Base-by-base conservation (phyloP, 352 stramenopile species). In the Pelagophyceae sp. region DNA sequence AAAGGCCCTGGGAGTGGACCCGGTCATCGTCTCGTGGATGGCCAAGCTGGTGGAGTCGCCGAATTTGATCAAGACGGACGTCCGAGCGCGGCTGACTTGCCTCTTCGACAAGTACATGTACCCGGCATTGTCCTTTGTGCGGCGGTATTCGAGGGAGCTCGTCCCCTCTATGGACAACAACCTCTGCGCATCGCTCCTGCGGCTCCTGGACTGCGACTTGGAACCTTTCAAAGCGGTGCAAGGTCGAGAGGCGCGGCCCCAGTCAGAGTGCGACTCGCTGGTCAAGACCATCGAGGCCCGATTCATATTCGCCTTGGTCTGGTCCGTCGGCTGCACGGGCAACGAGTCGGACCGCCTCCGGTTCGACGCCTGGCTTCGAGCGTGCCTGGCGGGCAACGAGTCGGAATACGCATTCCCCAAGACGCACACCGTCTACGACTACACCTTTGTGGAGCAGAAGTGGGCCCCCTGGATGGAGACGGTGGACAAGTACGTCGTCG, bases 41-140 rank as follows among this genome's bases (percentile, higher is more conserved):
- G 87, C 93, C 11, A 78, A 29, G 35, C 80, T 20, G 83, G 80
- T 58, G 82, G 79, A 60, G 0, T 72, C 64, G 35, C 29, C 77
- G 25, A 60, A 76, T 17, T 35, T 54, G 35, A 15, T 71, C n/a
- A 11, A 23, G 11, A 65, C 77, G 31, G 58, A 72, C 33, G 64
- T 38, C 5, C 31, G 76, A 15, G 71, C 77, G 50, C 37, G 3
- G 61, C 79, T 88, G 23, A 69, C 33, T 20, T 35, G 64, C 15
- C 83, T 96, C 0, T 96, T 96, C 81, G 90, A 96, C 50, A 84
- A 91, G 38, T 95, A 96, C 60, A 80, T 97, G 70, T 91, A 94
- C 72, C 84, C 89, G 15, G 86, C 85, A 0, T 85, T 96, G 38
- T 77, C 83, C 6, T 84, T 86, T 29, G 32, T 86, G 29, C 60